Evolutionary conservation across 2,329 filamentous ascomycete genomes (phyloP), one percentile per base, ranked within the genome.

Genomic region (Teratosphaeria gauchensis): DNA sequence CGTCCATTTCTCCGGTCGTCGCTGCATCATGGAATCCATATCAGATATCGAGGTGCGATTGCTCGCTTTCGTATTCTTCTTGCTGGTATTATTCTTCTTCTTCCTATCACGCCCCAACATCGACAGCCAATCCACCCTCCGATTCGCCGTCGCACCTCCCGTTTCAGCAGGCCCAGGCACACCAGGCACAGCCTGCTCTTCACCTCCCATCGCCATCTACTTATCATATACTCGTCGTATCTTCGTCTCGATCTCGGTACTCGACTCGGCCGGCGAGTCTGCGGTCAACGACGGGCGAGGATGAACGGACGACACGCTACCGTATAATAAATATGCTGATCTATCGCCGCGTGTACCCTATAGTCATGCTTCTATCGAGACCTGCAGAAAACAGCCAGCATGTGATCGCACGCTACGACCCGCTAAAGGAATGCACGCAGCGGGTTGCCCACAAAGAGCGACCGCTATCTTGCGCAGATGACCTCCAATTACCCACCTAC

Each of bases 1-100:
- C 16, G 77, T 83, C 75, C 81, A 83, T 68, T 75, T 82, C 30
- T 56, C 58, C 6, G 42, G 42, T 21, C 19, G 42, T 8, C 42
- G 42, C 19, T 16, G n/a, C 42, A 48, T 48, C 5, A 19, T 21
- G 16, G 42, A 24, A 6, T 32, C 21, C 19, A n/a, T 30, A 7
- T 53, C 52, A 1, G 52, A 53, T 19, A 28, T n/a, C 5, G 52
- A 53, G 28, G 52, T 28, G 19, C 24, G 19, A 19, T 14, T 53
- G 52, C 52, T 31, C 19, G 11, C 19, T 16, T 28, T 16, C 19
- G 14, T 35, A 19, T 35, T 53, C 28, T 21, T 48, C 42, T 21
- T 35, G 19, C 19, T 28, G n/a, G 7, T 35, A 9, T 35, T 35
- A 9, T 42, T 16, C 35, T 42, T 42, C 33, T 12, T 8, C 35